phyloP scores from a whole-genome alignment of 495 filamentous ascomycete genomes.

The Podospora pseudocomata region DNA sequence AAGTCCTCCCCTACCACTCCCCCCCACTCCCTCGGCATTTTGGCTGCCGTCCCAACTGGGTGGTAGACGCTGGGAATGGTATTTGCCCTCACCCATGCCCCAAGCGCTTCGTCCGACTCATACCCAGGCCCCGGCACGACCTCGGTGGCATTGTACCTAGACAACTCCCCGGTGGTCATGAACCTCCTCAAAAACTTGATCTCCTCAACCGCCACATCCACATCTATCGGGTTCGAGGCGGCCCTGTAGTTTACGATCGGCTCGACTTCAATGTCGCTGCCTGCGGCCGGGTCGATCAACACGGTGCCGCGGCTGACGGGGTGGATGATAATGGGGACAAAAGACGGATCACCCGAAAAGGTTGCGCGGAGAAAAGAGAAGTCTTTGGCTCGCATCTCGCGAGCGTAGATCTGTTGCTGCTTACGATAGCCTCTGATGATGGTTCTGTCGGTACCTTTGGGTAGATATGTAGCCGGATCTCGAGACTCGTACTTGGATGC shows the following conservation, averaged over 20 bases:
- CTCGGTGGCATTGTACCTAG: slow-evolving; percentile 19
- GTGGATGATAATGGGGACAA: slow-evolving; percentile 35
- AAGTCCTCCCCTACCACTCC: slow-evolving; percentile 44
- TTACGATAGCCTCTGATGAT: slow-evolving; percentile 28
- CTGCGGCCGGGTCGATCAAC: slow-evolving; percentile 33
- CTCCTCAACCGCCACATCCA: slow-evolving; percentile 35
- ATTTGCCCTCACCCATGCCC: slow-evolving; percentile 24
- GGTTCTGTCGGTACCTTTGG: slow-evolving; percentile 33
- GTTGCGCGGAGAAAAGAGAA: slow-evolving; percentile 12
- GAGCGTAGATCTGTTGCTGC: slow-evolving; percentile 24
- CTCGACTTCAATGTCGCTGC: slow-evolving; percentile 29
- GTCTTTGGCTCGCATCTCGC: slow-evolving; percentile 23
- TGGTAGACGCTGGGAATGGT: slow-evolving; percentile 37
- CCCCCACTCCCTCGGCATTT: slow-evolving; percentile 49
- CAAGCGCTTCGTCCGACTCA: slow-evolving; percentile 28
- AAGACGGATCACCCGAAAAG: slow-evolving; percentile 24
- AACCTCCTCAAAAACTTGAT: slow-evolving; percentile 36
- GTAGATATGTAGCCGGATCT: slow-evolving; percentile 34
- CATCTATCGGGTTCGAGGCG: slow-evolving; percentile 42
- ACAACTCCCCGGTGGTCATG: slow-evolving; percentile 21
- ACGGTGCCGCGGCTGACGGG: slow-evolving; percentile 43
- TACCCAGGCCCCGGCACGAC: slow-evolving; percentile 28
- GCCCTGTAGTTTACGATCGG: slow-evolving; percentile 43
- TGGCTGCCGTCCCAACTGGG: slow-evolving; percentile 34
- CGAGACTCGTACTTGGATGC: slow-evolving; percentile 5